Evolutionary conservation across 495 filamentous ascomycete genomes (phyloP), one percentile per base, ranked within the genome.

Genomic region (Tuber melanosporum): DNA sequence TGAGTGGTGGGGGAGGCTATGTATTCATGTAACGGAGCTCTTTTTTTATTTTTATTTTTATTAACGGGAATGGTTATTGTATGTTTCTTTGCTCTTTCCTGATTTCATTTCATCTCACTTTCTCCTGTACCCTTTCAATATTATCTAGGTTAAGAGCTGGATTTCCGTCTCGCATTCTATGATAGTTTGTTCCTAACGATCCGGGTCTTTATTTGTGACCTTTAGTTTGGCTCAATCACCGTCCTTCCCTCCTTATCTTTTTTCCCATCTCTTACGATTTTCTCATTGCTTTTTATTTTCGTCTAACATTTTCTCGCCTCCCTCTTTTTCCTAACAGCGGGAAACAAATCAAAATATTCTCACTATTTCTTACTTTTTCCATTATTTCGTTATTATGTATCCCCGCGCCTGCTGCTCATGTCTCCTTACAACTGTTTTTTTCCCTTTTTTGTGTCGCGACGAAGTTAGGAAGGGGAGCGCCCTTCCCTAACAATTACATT

Each of bases 71-170:
- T 36, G 39, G 14, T 49, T 74, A 49, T 43, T 26, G 70, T 74
- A 45, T 26, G 45, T 36, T 70, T 74, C 36, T 74, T 39, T 19
- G 26, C 20, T 74, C n/a, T 73, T 73, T 74, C 39, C 45, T 74
- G 45, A 26, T 74, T 19, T 74, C 44, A 32, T 47, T 42, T 73
- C 44, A 22, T 32, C 26, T 36, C n/a, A 43, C 72, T 74, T 70
- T 57, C 45, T 15, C 32, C 26, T 72, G 42, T 47, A 36, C 36
- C 72, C 45, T 74, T 41, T 36, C 36, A 36, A 52, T 74, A 74
- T 52, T 74, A 74, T 52, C 39, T 39, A 43, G 42, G 71, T 12
- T 46, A 43, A 43, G 36, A n/a, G 41, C 72, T 36, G 17, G 45
- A 70, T 41, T 14, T 49, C 52, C 43, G 69, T 70, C 26, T 57